Percentiles rank a stretch among this genome's conserved stretches.
Conservation (phyloP, 331 rosid species). For the Malus hybrid region DNA sequence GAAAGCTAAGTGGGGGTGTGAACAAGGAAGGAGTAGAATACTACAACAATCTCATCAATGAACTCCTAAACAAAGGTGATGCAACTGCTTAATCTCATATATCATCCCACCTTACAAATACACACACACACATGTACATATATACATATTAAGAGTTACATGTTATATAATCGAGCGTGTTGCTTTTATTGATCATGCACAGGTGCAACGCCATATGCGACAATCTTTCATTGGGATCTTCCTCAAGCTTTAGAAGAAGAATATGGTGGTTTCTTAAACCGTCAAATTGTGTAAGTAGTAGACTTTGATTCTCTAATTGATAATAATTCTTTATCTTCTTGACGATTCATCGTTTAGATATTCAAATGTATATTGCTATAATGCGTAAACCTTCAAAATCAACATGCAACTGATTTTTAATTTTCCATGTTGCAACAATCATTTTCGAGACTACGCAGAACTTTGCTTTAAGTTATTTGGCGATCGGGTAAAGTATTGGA, state of each 20-base stretch:
- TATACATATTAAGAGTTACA: neutral
- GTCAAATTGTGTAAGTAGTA: slow-evolving; percentile 31
- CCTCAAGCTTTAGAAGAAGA: slow-evolving; percentile 60
- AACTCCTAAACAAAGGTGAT: slow-evolving; percentile 38
- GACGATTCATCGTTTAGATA: too few relatives aligned
- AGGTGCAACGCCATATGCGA: slow-evolving; percentile 45
- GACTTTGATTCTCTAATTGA: neutral
- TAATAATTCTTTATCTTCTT: too few relatives aligned
- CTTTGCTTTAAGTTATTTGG: slow-evolving; percentile 49
- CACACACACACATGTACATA: neutral
- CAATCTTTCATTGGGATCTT: slow-evolving; percentile 44
- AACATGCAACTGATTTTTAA: too few relatives aligned
- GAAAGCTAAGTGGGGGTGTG: slow-evolving; percentile 30
- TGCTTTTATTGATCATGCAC: neutral
- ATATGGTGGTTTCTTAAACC: slow-evolving; percentile 38
- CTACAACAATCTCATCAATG: slow-evolving; percentile 53
- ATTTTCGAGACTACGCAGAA: slow-evolving; percentile 29
- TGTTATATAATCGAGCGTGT: neutral
- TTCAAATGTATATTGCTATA: too few relatives aligned
- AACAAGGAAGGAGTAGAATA: slow-evolving; percentile 37
- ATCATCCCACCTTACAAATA: too few relatives aligned
- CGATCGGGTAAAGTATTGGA: slow-evolving; percentile 34
- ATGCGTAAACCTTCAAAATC: too few relatives aligned
- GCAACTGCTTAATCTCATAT: too few relatives aligned
- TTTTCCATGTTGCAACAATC: slow-evolving; percentile 19